Evolutionary conservation across 192 early-diverging fungal species (phyloP).

Genomic region (Cetraspora pellucida): DNA sequence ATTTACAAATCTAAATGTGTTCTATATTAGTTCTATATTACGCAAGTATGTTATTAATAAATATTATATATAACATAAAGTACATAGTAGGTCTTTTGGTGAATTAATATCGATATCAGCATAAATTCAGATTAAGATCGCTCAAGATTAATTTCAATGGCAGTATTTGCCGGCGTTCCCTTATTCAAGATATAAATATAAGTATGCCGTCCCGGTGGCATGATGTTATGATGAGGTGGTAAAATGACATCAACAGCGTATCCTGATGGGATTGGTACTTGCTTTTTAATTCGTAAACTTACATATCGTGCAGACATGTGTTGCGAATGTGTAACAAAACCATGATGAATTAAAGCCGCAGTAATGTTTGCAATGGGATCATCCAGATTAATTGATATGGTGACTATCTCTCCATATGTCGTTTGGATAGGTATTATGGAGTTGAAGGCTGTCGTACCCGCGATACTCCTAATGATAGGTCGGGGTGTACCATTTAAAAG

Average conservation of each 20-base stretch:
- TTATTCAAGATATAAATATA: constrained; percentile 54
- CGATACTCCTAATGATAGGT: constrained; percentile 35
- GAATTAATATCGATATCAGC: too few relatives aligned
- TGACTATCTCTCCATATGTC: constrained; percentile 34
- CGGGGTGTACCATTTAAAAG: constrained; percentile 43
- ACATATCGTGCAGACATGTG: constrained; percentile 55
- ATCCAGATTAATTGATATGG: constrained; percentile 34
- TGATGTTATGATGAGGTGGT: constrained; percentile 54
- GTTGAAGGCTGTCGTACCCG: constrained; percentile 7
- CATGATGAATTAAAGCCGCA: constrained; percentile 48
- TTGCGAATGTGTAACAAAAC: constrained; percentile 57
- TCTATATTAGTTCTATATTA: too few relatives aligned
- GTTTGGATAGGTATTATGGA: constrained; percentile 8
- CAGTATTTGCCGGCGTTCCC: constrained; percentile 44
- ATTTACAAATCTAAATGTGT: too few relatives aligned
- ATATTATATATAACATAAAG: too few relatives aligned
- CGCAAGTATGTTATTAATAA: too few relatives aligned
- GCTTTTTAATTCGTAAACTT: constrained; percentile 31
- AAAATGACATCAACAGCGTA: constrained; percentile 39
- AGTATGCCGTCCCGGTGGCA: constrained; percentile 59
- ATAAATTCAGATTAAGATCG: too few relatives aligned
- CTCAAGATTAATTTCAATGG: background rate
- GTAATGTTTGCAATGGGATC: constrained; percentile 36
- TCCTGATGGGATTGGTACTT: constrained; percentile 19
- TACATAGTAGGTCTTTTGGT: too few relatives aligned